Conservation (phyloP, 495 filamentous ascomycete genomes). For the Neurospora cerealis region DNA sequence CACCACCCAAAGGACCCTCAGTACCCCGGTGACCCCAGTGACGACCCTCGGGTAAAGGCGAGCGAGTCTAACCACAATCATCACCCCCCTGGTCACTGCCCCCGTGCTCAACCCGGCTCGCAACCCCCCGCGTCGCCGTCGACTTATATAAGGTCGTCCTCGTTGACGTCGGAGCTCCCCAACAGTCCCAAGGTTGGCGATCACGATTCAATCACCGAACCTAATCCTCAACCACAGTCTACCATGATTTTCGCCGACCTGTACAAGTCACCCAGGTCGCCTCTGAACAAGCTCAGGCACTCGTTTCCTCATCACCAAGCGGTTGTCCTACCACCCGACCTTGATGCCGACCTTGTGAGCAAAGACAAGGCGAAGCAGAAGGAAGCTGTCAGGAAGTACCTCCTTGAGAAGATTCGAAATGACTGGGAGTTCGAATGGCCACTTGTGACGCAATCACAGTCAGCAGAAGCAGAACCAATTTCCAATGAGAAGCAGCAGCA, state of each 20-base stretch:
- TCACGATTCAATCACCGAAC: not conserved
- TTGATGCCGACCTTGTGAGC: slow-evolving; percentile 44
- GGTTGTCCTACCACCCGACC: slow-evolving; percentile 18
- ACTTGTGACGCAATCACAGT: slow-evolving; percentile 4
- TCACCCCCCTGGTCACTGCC: slow-evolving; percentile 12
- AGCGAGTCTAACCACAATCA: not conserved
- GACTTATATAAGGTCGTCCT: slow-evolving; percentile 16
- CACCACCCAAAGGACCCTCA: not conserved
- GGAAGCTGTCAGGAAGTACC: slow-evolving; percentile 40
- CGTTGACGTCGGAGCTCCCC: slow-evolving; percentile 3
- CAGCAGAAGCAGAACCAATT: not conserved
- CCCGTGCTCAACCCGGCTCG: slow-evolving; percentile 11
- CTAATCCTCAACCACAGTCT: not conserved
- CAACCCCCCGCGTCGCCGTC: slow-evolving; percentile 5
- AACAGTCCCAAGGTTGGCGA: slow-evolving; percentile 13
- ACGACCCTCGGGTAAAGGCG: not conserved
- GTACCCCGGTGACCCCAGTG: not conserved
- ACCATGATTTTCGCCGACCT: slow-evolving; percentile 31
- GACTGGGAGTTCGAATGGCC: slow-evolving; percentile 49
- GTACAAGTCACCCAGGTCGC: slow-evolving; percentile 26
- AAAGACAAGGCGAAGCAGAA: slow-evolving; percentile 45
- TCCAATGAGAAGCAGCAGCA: not conserved
- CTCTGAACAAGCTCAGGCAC: slow-evolving; percentile 30
- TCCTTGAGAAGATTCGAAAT: slow-evolving; percentile 44
- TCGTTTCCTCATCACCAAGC: slow-evolving; percentile 17